Base-by-base conservation (phyloP, 2,329 filamentous ascomycete genomes). In the Tolypocladium endophyticum region DNA sequence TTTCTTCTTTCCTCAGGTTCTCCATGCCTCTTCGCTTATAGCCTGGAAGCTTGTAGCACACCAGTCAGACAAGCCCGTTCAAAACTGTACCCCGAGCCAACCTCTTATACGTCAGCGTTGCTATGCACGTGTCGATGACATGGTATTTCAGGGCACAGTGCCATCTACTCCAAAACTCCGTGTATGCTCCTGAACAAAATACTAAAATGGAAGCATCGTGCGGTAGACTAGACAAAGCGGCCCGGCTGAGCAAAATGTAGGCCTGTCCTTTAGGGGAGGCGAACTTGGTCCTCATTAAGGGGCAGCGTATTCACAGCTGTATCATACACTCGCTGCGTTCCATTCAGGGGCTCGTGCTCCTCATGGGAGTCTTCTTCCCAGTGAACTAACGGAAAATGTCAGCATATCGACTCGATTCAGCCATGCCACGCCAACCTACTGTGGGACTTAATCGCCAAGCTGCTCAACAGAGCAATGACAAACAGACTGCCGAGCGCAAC, bases 381-480 rank as follows among this genome's bases (percentile, higher is more conserved):
- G 52, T 71, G 66, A 47, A 74, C 73, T 74, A 23, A 23, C 0
- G 28, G 4, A 11, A 18, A 4, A 20, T 25, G n/a, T 47, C 35
- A 52, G n/a, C 52, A 43, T 25, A 35, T 33, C 28, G 8, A 25
- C 9, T 3, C 9, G 12, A n/a, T 35, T 43, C 50, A 1, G 30
- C 18, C 4, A 23, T 12, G 18, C 4, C 3, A 3, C 14, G 1
- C 20, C 1, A 12, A 82, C 88, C 76, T 77, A 95, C 92, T 79
- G 77, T 89, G 80, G 4, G 92, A 87, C 67, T 78, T 82, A 33
- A 97, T 78, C 58, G 92, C 82, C 72, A 87, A 87, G 67, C 85
- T 89, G 58, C 85, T 79, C 2, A 86, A 57, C 36, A 93, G 80
- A 0, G 86, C 86, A 11, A 86, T 30, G 1, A 76, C 81, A 70